Base-by-base conservation (phyloP, 1,139 yeast genomes). In the Fermentozyma sake region DNA sequence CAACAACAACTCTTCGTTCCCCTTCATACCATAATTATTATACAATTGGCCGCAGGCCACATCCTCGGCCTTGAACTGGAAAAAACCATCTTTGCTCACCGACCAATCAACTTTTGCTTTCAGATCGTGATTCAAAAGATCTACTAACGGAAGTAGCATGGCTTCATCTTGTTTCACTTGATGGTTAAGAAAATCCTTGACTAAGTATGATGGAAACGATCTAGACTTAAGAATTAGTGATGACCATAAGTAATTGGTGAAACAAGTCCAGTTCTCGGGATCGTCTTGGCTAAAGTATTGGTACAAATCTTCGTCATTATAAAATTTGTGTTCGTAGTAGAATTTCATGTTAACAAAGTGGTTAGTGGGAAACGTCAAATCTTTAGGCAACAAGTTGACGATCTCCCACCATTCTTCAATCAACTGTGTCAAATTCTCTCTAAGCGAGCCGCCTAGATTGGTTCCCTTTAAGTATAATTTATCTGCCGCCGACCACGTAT, bases 1-100 rank as follows among this genome's bases (percentile, higher is more conserved):
- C 21, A 75, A 46, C 5, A 76, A 52, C 16, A 80, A 60, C 41
- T 85, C 95, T 44, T 82, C 86, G 46, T 87, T 87, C 1, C 93
- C 80, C 48, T 86, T 87, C 34, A 78, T 73, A 1, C 97, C 97
- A 51, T 89, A 87, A 52, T 84, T 86, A 50, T 87, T 86, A 50
- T 54, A 79, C 2, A 86, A 42, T 45, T 85, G 81, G 4, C 48
- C 46, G 0, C 75, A 78, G 0, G 29, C 30, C 2, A 48, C 37
- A n/a, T 52, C 49, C 1, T 31, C 35, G 23, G 68, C 50, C 25
- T 47, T 48, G 45, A 68, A 50, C 30, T 46, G 43, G 28, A 64
- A 63, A 16, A 26, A 42, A 7, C 35, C 37, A 10, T 50, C 47
- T 3, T 51, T 44, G 20, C 44, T 49, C 2, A 48, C 55, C 0